These are phyloP conservation scores for Phytomonas sp. DNA, from an alignment of 208 protist species.

Conservation along the genomic window DNA sequence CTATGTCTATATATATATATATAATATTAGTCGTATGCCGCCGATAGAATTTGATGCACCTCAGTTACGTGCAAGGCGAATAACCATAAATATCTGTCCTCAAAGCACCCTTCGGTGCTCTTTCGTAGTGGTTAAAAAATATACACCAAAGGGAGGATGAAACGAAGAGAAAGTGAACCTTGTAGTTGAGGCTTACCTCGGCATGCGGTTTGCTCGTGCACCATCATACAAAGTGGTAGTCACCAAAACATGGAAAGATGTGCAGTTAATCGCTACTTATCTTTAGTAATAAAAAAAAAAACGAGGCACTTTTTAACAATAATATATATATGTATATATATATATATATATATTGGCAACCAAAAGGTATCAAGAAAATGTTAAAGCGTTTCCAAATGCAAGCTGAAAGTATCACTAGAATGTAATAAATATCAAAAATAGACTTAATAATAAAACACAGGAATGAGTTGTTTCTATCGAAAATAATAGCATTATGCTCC, in stretches of 20 bases:
- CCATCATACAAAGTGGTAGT: neutral
- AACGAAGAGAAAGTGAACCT: neutral
- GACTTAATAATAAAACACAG: neutral
- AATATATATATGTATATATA: neutral
- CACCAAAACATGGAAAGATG: neutral
- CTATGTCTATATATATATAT: neutral
- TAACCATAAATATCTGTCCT: neutral
- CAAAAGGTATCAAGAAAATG: neutral
- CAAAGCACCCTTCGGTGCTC: neutral
- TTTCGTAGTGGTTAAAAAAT: neutral
- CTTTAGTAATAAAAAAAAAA: neutral
- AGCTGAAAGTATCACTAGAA: neutral
- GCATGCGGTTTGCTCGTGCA: neutral
- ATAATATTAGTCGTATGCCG: neutral
- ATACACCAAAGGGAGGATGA: neutral
- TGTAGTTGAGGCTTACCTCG: neutral
- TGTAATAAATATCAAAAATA: neutral
- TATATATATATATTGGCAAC: no score
- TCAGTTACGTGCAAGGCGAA: neutral
- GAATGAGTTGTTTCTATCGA: neutral
- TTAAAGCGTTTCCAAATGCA: neutral
- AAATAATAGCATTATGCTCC: neutral
- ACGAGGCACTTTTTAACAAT: neutral
- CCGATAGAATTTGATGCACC: neutral
- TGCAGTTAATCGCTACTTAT: neutral